Evolutionary conservation across 2,329 filamentous ascomycete species (phyloP), one percentile per base, ranked within the genome.

Genomic region (Colletotrichum tofieldiae): DNA sequence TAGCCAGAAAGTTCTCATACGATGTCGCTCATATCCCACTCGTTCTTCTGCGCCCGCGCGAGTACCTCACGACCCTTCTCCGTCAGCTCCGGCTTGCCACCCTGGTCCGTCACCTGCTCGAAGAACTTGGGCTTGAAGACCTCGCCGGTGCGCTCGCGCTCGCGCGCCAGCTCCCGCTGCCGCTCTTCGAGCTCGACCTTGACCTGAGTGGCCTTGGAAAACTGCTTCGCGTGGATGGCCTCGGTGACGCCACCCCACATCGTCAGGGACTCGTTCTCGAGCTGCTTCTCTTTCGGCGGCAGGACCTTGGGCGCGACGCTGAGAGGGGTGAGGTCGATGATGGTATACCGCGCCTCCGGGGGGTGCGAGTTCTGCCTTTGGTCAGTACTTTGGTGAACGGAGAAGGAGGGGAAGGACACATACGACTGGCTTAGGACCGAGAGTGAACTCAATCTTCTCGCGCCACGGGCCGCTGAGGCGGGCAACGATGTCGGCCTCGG

Each of bases 141-240:
- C 71, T 89, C 88, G 16, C 91, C 89, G 18, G 88, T 88, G 55
- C 88, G 87, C 79, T 96, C 93, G 54, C 96, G 88, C 79, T 96
- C 91, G 32, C 94, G 91, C 1, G 94, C 95, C 83, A 94, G 96
- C 77, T 93, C 90, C 41, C 96, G 89, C 84, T 99, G 96, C 54
- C 88, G 87, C 81, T 99, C 96, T 82, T 99, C 96, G 14, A 99
- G 90, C 77, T 97, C 94, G 72, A 94, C 91, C 85, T 99, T 99
- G 74, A 96, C 85, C 26, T 89, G 90, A 29, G 96, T 99, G 9
- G 96, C 96, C 75, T 93, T 91, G 52, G 89, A 89, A 82, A 91
- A 99, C 80, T 97, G 94, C 83, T 95, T 97, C 73, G 91, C 85
- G 29, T 90, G 82, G 78, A 99, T 98, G 45, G 95, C 94, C 64